These are phyloP conservation scores for Dryadomyces quercivorus DNA, from an alignment of 2,329 filamentous ascomycete species.

Conservation along the genomic window DNA sequence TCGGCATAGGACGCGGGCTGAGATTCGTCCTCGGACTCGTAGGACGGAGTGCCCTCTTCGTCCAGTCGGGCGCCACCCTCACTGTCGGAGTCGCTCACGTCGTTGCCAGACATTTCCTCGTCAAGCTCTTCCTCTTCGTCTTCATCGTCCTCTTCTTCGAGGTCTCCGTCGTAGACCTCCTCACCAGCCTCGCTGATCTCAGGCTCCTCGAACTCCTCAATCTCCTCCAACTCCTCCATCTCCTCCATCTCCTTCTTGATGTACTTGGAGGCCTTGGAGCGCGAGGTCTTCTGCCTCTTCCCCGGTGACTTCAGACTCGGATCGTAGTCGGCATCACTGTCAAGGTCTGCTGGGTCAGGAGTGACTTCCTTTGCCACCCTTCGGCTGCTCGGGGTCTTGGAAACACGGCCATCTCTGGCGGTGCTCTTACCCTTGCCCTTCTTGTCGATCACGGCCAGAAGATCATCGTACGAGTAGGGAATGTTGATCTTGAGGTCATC, in stretches of 20 bases:
- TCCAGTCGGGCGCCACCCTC: too few species aligned
- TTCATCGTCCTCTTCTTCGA: conserved; percentile 1
- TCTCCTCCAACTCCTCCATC: too few species aligned
- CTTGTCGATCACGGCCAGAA: background rate
- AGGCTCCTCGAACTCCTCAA: conserved; percentile 2
- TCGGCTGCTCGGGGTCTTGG: background rate
- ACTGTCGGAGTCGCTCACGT: background rate
- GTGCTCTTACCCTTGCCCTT: background rate
- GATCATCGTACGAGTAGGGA: conserved; percentile 13
- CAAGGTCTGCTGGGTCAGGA: conserved; percentile 7
- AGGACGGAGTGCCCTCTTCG: too few species aligned
- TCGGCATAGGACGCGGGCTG: too few species aligned
- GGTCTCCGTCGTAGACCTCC: background rate
- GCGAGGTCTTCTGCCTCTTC: background rate
- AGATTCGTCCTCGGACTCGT: too few species aligned
- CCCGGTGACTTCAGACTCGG: background rate
- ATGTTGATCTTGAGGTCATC: conserved; percentile 22
- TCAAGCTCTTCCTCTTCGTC: background rate
- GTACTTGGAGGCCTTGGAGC: background rate
- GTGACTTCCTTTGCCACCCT: background rate
- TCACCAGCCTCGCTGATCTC: conserved; percentile 3
- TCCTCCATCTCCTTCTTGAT: background rate
- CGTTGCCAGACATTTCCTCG: background rate
- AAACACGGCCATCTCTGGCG: background rate
- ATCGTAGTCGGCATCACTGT: conserved; percentile 10